Percentiles rank a stretch among this genome's conserved stretches.
Evolutionary conservation across 2,329 filamentous ascomycete species (phyloP).

Genomic region (Rutstroemia sp.): DNA sequence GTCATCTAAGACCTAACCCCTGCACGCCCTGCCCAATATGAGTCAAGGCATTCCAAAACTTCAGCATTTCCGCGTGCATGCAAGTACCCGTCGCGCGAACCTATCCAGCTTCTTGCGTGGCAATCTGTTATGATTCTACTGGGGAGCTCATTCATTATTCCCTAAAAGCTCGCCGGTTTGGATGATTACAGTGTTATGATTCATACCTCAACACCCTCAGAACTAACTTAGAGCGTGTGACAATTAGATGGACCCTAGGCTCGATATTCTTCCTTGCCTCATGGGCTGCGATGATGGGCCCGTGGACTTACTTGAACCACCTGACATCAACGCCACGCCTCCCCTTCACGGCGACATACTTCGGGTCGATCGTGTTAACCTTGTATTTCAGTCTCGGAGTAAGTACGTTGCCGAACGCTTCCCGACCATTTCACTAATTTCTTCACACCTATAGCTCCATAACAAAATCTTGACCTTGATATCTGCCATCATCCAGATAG

Average conservation of each 20-base stretch:
- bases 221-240: constrained; percentile 25
- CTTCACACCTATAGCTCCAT: constrained; percentile 53
- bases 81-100: constrained; percentile 32
- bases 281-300: constrained; percentile 93
- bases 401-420: constrained; percentile 38
- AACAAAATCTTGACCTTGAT: constrained; percentile 80
- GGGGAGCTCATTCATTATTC: not conserved
- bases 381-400: constrained; percentile 90
- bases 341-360: constrained; percentile 91
- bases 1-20: constrained; percentile 6
- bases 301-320: constrained; percentile 73
- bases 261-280: constrained; percentile 84
- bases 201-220: constrained; percentile 14
- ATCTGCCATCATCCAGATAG: constrained; percentile 75
- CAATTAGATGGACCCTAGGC: constrained; percentile 82
- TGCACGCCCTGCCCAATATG: constrained; percentile 12
- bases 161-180: not conserved
- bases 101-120: constrained; percentile 8
- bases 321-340: constrained; percentile 76
- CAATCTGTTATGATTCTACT: not conserved
- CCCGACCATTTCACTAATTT: constrained; percentile 11
- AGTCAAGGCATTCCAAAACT: constrained; percentile 17
- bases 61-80: constrained; percentile 27
- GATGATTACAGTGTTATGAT: constrained; percentile 10
- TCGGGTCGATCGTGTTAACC: constrained; percentile 84